Evolutionary conservation across 2,329 filamentous ascomycete genomes (phyloP), one percentile per base, ranked within the genome.

Genomic region (Pseudogymnoascus pannorum): DNA sequence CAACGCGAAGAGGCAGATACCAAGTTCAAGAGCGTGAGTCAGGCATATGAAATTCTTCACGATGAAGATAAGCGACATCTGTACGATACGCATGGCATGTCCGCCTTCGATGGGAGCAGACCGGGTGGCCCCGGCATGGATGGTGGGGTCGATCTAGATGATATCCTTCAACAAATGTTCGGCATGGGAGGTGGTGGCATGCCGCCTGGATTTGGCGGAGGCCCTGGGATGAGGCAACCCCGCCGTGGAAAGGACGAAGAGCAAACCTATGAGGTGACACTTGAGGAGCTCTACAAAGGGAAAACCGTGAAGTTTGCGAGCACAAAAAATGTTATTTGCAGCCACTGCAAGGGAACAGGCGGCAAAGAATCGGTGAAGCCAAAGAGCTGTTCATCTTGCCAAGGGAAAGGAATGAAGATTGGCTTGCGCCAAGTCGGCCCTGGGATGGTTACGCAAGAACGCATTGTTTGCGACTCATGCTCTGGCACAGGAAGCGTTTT

Each of bases 221-320:
- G 71, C 18, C 73, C 71, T 33, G 79, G 81, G 2, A 84, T 85
- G 9, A 79, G 79, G 66, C 80, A 82, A 66, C 86, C 87, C 22
- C 81, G 87, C 63, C 88, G 86, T 69, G 92, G 93, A 51, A 85
- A 83, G 60, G 87, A 92, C 67, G 93, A 97, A 74, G 88, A 96
- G 73, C 91, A 96, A 70, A 85, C 91, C 69, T 97, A 99, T 76
- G 87, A 92, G 73, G 90, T 97, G 62, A 89, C 86, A 2, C 78
- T 99, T 63, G 94, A 97, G 74, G 94, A 99, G 75, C 81, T 99
- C 31, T 99, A 97, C 82, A 97, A 96, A 78, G 94, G 94, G 70
- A 97, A 97, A 81, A 97, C 94, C 0, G 94, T 96, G 72, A 94
- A 95, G 77, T 97, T 99, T 74, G 87, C 91, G 7, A 94, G 90